Base-by-base conservation (phyloP, 2,329 filamentous ascomycete species). In the Trichoderma polysporum region DNA sequence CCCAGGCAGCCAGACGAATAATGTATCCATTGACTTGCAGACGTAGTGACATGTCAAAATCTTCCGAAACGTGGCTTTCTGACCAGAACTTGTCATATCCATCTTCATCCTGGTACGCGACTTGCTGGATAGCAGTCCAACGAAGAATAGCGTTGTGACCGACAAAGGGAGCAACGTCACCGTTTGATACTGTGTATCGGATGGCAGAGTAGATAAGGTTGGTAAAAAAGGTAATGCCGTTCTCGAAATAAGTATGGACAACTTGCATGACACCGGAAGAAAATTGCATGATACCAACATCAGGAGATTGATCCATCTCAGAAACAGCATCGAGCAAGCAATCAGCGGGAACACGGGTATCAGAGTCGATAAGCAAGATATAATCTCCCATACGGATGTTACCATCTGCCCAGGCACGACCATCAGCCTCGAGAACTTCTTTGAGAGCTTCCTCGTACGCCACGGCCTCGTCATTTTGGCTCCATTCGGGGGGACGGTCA, bases 341-440 rank as follows among this genome's bases (percentile, higher is more conserved):
- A 77, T 94, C 91, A 45, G 84, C 80, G 1, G 91, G 91, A 2
- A 93, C 90, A 77, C 90, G 90, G 33, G 91, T 93, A 77, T 93
- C 91, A 1, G 90, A 93, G 79, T 93, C 90, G 74, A 93, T 91
- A 68, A 94, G 73, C 13, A 79, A 74, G 68, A 94, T 92, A 77
- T 93, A 94, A 78, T 96, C 92, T 66, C 93, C 93, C 25, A 96
- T 83, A 60, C 92, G 91, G 71, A 97, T 90, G 77, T 95, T 93
- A 69, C 92, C 93, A 74, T 93, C 91, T 19, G 92, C 92, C 90
- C 90, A 91, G 31, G 90, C 90, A 31, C 89, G 86, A 19, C 88
- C 88, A 66, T 91, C 84, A 57, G 89, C 86, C 54, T 88, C 84
- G 41, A 94, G 83, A 19, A 90, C 86, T 68, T 90, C 85, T 71